A percentile compares a stretch with the other conserved stretches of the same genome.
Conservation (phyloP, 306 rosid species). For the Hylodesmum podocarpum region DNA sequence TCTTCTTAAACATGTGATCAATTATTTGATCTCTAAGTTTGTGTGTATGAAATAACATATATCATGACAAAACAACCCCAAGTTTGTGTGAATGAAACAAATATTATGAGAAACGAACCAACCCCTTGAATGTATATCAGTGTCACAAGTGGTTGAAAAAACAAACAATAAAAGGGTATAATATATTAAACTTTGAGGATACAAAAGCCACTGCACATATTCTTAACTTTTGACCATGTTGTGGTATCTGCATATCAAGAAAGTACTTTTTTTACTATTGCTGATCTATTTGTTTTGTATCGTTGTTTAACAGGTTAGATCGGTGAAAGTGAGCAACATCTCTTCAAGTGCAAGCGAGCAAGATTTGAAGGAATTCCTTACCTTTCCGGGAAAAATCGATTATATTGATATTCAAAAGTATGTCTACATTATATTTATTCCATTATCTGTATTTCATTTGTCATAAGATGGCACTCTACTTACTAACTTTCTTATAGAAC, state of each 20-base stretch:
- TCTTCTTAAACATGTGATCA: too few species aligned
- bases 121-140: too few species aligned
- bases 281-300: background rate
- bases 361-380: slow-evolving; percentile 61
- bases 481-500: background rate
- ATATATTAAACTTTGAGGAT: background rate
- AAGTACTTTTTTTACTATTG: background rate
- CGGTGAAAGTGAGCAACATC: slow-evolving; percentile 59
- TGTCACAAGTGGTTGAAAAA: too few species aligned
- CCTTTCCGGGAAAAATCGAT: slow-evolving; percentile 60
- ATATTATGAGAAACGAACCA: too few species aligned
- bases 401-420: slow-evolving; percentile 52
- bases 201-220: background rate
- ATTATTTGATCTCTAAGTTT: too few species aligned
- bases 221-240: background rate
- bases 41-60: too few species aligned
- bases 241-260: background rate
- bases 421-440: background rate
- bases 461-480: background rate
- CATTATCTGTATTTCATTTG: background rate
- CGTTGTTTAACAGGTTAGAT: slow-evolving; percentile 36
- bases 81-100: too few species aligned
- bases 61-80: too few species aligned
- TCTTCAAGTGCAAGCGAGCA: slow-evolving; percentile 48
- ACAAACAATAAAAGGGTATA: background rate